Evolutionary conservation across 352 stramenopile genomes (phyloP), one percentile per base, ranked within the genome.

Genomic region (Phytopythium delawarense): DNA sequence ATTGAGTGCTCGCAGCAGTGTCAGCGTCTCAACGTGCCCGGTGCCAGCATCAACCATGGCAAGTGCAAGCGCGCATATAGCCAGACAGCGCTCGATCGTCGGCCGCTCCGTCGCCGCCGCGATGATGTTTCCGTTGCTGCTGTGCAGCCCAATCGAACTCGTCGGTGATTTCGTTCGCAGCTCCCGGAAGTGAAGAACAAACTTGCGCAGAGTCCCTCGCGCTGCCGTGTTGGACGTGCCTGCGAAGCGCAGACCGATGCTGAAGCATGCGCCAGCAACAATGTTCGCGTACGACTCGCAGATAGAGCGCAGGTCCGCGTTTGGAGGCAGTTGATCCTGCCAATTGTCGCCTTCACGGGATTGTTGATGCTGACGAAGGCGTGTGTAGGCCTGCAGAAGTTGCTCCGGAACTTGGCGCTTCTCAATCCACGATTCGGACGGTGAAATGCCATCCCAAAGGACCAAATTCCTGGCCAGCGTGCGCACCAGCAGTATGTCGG

Each of bases 11-110:
- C 97, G 96, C 44, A 99, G 78, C 4, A 99, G 51, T 37, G 87
- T 77, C 28, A 99, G 74, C 11, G 91, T 96, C 66, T 98, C 89
- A 13, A 99, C 61, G 67, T 99, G 87, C 9, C 97, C 97, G 18
- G 89, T 98, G 30, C 97, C 97, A 50, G 96, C 92, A 71, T 99
- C 97, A 23, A 99, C 93, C 57, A 99, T 88, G 13, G 92, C 93
- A 23, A 99, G 76, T 23, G 92, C 85, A 54, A 98, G 88, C 1
- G 94, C 91, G 46, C 88, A 88, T 13, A 92, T 88, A 52, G 87
- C 84, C 13, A 99, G 75, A 66, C 96, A 98, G 25, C 97, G 94
- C 59, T 98, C 96, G 12, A 99, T 72, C 15, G 96, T 97, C 16
- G 86, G 84, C 6, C 84, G 81, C 49, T 98, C 86, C 64, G 82